Evolutionary conservation across 2,329 filamentous ascomycete species (phyloP), one percentile per base, ranked within the genome.

Genomic region (Ophiocordyceps camponoti-rufipedis): DNA sequence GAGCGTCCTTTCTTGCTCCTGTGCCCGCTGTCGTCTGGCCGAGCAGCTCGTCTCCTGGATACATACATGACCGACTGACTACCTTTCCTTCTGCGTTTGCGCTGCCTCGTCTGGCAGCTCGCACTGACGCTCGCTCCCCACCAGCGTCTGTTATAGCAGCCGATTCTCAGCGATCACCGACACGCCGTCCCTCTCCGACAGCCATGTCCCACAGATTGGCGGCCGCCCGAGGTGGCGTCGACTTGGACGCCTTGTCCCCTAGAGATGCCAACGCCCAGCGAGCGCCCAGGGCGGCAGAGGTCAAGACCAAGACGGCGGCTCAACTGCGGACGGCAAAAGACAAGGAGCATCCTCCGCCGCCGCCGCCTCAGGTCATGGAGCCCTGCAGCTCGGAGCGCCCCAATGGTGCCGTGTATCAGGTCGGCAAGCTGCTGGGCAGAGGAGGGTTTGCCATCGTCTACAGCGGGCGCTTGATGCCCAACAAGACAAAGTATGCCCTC

Each of bases 371-470:
- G 50, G 71, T 81, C 42, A 60, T 63, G 19, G 77, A 81, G 58
- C 77, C 77, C 18, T 70, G 81, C 42, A 82, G 82, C 56, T 66
- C 69, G 46, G 82, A 86, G 59, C 78, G 80, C 45, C 74, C 71
- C 46, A 69, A 80, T 64, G 82, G 82, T 45, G 75, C 80, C 46
- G 70, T 79, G 43, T 89, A 88, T 66, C 75, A 81, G 54, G 78
- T 84, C 31, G 82, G 82, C 47, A 78, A 77, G 54, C 69, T 85
- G 57, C 69, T 89, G 47, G 84, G 84, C 28, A 88, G 85, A 62
- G 84, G 84, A 42, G 84, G 84, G 10, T 89, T 89, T 57, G 84
- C 84, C 51, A 82, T 88, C 49, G 88, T 83, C 64, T 83, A 88
- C 57, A 75, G 79, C 53, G 83, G 80, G 43, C 75, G 80, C 53